A percentile compares a stretch with the other conserved stretches of the same genome.
phyloP scores from a whole-genome alignment of 768 basidiomycete genomes.

The Rubroboletus satanas region DNA sequence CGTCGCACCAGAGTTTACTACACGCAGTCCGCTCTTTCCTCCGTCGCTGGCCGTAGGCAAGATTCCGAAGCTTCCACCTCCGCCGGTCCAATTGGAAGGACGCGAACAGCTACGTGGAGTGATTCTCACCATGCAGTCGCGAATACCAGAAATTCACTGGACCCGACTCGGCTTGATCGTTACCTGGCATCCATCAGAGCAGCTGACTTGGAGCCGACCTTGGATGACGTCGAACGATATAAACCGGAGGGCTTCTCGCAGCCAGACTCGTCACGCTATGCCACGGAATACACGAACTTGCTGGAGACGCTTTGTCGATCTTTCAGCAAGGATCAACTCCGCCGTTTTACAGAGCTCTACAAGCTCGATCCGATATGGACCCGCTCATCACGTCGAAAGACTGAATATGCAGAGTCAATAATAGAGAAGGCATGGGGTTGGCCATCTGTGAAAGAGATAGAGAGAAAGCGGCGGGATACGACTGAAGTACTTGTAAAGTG shows the following conservation, averaged over 20 bases:
- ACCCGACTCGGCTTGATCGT: conserved; percentile 47
- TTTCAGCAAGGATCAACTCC: conserved; percentile 62
- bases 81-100: background rate
- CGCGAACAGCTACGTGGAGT: conserved; percentile 1
- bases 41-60: conserved; percentile 3
- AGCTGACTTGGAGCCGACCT: conserved; percentile 44
- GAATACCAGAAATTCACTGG: conserved; percentile 29
- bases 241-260: conserved; percentile 41
- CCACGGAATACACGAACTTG: conserved; percentile 50
- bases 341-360: conserved; percentile 48
- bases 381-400: conserved; percentile 36
- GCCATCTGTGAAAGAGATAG: conserved; percentile 55
- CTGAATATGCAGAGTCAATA: conserved; percentile 45
- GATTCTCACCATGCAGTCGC: background rate
- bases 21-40: conserved; percentile 24
- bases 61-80: conserved; percentile 6
- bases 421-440: conserved; percentile 68
- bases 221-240: conserved; percentile 60
- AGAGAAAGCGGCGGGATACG: conserved; percentile 46
- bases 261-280: conserved; percentile 45
- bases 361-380: conserved; percentile 36
- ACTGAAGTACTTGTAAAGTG: conserved; percentile 46
- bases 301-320: conserved; percentile 52
- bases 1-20: conserved; percentile 19
- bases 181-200: conserved; percentile 54